Evolutionary conservation across 2,329 filamentous ascomycete genomes (phyloP), one percentile per base, ranked within the genome.

Genomic region (Aulographum hederae): DNA sequence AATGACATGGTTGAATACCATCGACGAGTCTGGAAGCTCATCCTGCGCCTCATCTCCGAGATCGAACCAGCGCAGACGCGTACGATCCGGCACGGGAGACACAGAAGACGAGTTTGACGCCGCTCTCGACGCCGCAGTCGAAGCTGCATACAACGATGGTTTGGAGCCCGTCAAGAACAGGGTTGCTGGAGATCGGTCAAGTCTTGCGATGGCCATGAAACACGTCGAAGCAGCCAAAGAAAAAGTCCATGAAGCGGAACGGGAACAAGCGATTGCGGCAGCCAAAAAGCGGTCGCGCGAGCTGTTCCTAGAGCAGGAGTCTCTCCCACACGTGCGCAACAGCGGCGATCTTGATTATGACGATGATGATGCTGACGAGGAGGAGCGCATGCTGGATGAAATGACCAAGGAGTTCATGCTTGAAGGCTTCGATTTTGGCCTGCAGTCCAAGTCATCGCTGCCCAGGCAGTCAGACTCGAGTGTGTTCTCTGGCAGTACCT

Each of bases 21-120:
- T 91, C 34, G 80, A 92, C 48, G 85, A 93, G 43, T 93, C 84
- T 15, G 80, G 76, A 21, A 77, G 70, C 13, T 93, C 85, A 1
- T 74, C 73, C 3, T 57, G 50, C 38, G 65, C 69, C 3, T 81
- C 80, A 2, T 93, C 85, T 0, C 65, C 82, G 2, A 80, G 84
- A 48, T 92, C 85, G 0, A 67, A 72, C 27, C 55, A 78, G 30
- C 65, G 70, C 38, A 66, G 77, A 39, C 80, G 76, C 45, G 75
- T 78, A 40, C 70, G 77, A 30, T 63, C 63, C 21, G 49, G 65
- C 3, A 86, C 78, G 39, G 73, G 73, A 28, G 72, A 67, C 18
- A 89, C 81, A 0, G 81, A 92, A 49, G 77, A 80, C 5, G 85
- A 93, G 46, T 93, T 95, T 41, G 85, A 94, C 53, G 84, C 82